phyloP scores from a whole-genome alignment of 2,329 filamentous ascomycete genomes.

The Xylogone sp. region DNA sequence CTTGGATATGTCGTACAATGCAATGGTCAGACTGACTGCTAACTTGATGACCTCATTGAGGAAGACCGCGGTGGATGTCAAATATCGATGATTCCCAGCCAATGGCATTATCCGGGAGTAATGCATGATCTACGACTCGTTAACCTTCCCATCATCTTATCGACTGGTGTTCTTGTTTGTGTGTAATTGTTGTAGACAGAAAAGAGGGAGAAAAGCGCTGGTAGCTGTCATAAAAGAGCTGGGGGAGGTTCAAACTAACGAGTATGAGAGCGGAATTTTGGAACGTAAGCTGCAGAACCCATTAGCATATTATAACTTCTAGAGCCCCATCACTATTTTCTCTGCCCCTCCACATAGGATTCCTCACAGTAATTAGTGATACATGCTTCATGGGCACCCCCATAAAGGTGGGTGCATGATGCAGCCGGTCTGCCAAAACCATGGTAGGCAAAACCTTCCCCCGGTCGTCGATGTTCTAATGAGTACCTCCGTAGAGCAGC shows the following conservation, averaged over 20 bases:
- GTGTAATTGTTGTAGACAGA: too few species aligned
- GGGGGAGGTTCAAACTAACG: slow-evolving; percentile 39
- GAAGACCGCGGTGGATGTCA: slow-evolving; percentile 90
- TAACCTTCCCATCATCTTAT: slow-evolving; percentile 12
- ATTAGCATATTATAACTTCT: slow-evolving; percentile 23
- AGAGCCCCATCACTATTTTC: slow-evolving; percentile 5
- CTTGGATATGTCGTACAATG: slow-evolving; percentile 80
- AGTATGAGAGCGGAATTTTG: slow-evolving; percentile 78
- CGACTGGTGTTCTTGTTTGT: too few species aligned
- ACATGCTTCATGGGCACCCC: slow-evolving; percentile 67
- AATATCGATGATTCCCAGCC: slow-evolving; percentile 78
- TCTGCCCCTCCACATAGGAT: slow-evolving; percentile 1
- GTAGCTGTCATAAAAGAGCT: too few species aligned
- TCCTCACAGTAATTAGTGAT: slow-evolving; percentile 59
- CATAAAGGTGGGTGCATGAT: slow-evolving; percentile 27
- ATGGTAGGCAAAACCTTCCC: slow-evolving; percentile 13
- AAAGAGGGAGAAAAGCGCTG: too few species aligned
- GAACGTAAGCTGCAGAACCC: slow-evolving; percentile 61
- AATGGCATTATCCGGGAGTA: slow-evolving; percentile 94
- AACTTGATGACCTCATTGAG: slow-evolving; percentile 92
- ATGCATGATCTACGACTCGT: slow-evolving; percentile 69
- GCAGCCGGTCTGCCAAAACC: slow-evolving; percentile 17
- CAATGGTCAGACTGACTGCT: slow-evolving; percentile 78
- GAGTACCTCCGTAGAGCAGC: too few species aligned
- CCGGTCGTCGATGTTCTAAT: too few species aligned